These are phyloP conservation scores for Vitis cinerea DNA, from an alignment of 164 flowering plant species.

Conservation along the genomic window DNA sequence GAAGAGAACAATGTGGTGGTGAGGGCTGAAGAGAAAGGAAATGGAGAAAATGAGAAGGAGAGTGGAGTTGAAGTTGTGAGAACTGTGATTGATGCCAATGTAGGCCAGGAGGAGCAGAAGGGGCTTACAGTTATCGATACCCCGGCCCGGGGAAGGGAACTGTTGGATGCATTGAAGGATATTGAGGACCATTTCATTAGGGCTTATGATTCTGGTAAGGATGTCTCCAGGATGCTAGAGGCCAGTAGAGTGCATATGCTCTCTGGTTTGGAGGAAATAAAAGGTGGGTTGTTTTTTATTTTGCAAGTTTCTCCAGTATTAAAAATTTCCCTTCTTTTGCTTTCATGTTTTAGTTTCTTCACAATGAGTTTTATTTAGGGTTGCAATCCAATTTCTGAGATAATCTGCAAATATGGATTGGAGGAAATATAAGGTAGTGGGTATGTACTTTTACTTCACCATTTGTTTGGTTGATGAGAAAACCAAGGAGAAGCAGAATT, in stretches of 20 bases:
- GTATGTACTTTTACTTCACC: too few species aligned
- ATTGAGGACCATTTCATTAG: conserved; percentile 76
- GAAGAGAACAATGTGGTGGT: conserved; percentile 27
- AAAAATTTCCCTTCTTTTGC: not conserved
- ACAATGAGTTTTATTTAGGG: not conserved
- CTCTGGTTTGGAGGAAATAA: conserved; percentile 80
- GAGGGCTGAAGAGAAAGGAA: conserved; percentile 21
- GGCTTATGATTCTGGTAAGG: conserved; percentile 87
- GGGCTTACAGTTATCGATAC: conserved; percentile 59
- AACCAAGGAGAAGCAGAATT: too few species aligned
- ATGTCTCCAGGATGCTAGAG: conserved; percentile 86
- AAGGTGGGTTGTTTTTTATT: conserved; percentile 45
- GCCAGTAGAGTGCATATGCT: conserved; percentile 63
- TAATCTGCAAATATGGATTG: too few species aligned
- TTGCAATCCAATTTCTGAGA: not conserved
- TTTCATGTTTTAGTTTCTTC: not conserved
- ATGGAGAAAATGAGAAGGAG: conserved; percentile 14
- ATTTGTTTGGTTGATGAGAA: too few species aligned
- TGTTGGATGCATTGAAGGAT: conserved; percentile 81
- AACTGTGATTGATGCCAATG: conserved; percentile 22
- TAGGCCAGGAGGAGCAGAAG: conserved; percentile 37
- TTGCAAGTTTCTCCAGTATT: too few species aligned
- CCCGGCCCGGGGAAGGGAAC: conserved; percentile 73
- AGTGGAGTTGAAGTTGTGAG: conserved; percentile 27
- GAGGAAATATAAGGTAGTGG: too few species aligned